A percentile compares a stretch with the other conserved stretches of the same genome.
These are phyloP conservation scores for Ophiostoma himal-ulmi DNA, from an alignment of 2,329 filamentous ascomycete genomes.

Conservation along the genomic window DNA sequence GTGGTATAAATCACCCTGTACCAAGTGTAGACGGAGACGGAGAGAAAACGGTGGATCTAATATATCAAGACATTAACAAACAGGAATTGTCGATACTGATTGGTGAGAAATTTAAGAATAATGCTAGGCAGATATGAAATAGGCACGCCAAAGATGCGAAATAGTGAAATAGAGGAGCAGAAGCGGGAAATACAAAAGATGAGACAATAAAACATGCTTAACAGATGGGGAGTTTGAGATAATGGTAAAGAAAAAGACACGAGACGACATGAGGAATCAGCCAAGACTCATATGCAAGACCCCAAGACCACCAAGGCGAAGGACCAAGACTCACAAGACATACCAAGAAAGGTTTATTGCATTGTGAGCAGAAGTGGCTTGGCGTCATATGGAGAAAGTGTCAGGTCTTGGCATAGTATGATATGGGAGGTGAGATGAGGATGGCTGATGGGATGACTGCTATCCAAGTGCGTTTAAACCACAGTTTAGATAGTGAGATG, in stretches of 20 bases:
- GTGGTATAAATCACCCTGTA: no score
- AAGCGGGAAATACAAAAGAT: neutral
- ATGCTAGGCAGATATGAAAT: no score
- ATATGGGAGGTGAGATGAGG: neutral
- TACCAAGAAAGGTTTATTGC: conserved; percentile 8
- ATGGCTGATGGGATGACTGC: neutral
- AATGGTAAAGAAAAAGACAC: neutral
- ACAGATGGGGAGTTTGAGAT: neutral
- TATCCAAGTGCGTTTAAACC: neutral
- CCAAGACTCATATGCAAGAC: neutral
- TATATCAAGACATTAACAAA: no score
- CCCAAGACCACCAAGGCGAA: conserved; percentile 6
- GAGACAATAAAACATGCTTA: neutral
- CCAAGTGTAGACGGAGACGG: no score
- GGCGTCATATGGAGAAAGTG: conserved; percentile 9
- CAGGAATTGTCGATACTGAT: no score
- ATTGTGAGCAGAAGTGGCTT: neutral
- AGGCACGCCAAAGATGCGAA: no score
- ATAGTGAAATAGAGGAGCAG: no score
- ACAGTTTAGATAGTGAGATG: neutral
- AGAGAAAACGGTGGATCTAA: neutral
- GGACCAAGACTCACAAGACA: conserved; percentile 7
- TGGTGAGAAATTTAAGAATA: no score
- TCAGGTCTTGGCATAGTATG: conserved; percentile 1
- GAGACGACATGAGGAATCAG: conserved; percentile 4